Evolutionary conservation across 768 basidiomycete species (phyloP).

Genomic region (Artomyces pyxidatus): DNA sequence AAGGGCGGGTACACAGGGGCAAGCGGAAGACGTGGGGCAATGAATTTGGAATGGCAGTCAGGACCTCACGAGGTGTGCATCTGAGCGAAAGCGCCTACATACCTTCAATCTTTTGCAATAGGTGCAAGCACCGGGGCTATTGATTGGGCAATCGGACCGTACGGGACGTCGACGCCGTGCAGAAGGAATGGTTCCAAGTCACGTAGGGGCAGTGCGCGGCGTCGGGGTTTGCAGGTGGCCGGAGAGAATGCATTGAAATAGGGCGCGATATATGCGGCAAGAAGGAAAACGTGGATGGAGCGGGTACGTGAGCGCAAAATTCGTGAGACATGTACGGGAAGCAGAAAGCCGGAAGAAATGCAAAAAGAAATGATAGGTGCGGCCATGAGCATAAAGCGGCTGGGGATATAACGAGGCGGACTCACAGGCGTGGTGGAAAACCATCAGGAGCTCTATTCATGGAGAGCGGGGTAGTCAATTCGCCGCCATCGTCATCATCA

Average conservation of each 20-base stretch:
- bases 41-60: background rate
- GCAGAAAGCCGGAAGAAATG: background rate
- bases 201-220: slow-evolving; percentile 5
- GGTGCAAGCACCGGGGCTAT: slow-evolving; percentile 73
- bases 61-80: no score
- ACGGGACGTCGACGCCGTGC: no score
- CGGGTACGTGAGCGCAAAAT: background rate
- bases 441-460: background rate
- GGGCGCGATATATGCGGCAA: background rate
- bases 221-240: slow-evolving; percentile 4
- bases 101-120: slow-evolving; percentile 88
- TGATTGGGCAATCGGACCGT: background rate
- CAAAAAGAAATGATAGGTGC: background rate
- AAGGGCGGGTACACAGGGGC: background rate
- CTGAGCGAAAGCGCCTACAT: slow-evolving; percentile 22
- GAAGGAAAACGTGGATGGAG: background rate
- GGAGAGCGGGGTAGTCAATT: background rate
- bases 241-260: background rate
- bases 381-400: background rate
- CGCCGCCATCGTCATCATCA: background rate
- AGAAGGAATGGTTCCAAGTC: background rate
- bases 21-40: background rate
- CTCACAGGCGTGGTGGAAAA: slow-evolving; percentile 3
- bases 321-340: background rate
- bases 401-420: background rate